Evolutionary conservation across 2,329 filamentous ascomycete species (phyloP).

Genomic region (Fusarium sp.): DNA sequence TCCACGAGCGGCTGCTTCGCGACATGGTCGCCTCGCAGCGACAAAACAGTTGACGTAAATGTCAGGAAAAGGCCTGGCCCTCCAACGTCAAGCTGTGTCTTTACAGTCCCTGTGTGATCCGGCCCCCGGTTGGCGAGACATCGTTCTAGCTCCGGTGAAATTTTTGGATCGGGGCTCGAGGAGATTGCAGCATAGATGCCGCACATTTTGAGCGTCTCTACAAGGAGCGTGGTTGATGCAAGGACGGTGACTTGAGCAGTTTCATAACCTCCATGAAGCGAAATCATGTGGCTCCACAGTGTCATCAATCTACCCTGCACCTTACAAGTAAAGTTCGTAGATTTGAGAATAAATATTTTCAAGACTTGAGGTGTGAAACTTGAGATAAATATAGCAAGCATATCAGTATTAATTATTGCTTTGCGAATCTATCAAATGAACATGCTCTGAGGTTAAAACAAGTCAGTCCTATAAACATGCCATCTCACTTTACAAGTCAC

Average conservation of each 20-base stretch:
- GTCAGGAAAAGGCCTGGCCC: slow-evolving; percentile 57
- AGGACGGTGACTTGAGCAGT: slow-evolving; percentile 8
- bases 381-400: not conserved
- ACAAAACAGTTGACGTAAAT: slow-evolving; percentile 87
- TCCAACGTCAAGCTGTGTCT: slow-evolving; percentile 43
- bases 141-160: slow-evolving; percentile 51
- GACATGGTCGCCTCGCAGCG: slow-evolving; percentile 79
- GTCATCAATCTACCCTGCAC: slow-evolving; percentile 9
- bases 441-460: not conserved
- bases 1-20: slow-evolving; percentile 78
- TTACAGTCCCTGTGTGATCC: slow-evolving; percentile 62
- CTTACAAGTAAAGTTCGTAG: not conserved
- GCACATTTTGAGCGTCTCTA: slow-evolving; percentile 59
- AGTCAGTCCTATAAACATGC: too few relatives aligned
- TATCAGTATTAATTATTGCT: too few relatives aligned
- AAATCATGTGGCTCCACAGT: slow-evolving; percentile 19
- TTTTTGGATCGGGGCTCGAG: slow-evolving; percentile 39
- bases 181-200: slow-evolving; percentile 66
- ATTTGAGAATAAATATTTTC: not conserved
- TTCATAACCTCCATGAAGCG: slow-evolving; percentile 4
- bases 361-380: not conserved
- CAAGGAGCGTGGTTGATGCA: slow-evolving; percentile 13
- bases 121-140: slow-evolving; percentile 66
- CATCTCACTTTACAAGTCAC: not conserved
- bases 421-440: too few relatives aligned